phyloP scores from a whole-genome alignment of 768 basidiomycete genomes.

The Auricularia sp. region DNA sequence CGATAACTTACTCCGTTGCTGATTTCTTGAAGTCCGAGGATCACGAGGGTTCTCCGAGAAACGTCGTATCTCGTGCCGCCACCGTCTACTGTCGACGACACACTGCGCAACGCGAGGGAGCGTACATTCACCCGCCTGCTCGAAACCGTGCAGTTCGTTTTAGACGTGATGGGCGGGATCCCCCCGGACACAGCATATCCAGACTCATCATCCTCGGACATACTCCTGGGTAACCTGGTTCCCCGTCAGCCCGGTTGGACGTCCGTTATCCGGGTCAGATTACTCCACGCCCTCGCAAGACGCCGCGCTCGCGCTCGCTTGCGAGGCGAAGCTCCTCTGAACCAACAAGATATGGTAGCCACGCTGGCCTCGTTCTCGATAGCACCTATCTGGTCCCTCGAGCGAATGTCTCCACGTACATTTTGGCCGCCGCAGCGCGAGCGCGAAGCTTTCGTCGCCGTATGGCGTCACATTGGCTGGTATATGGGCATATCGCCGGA shows the following conservation, averaged over 20 bases:
- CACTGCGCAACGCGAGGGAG: no score
- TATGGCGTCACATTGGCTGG: not conserved
- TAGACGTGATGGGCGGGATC: slow-evolving; percentile 6
- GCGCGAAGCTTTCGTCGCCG: not conserved
- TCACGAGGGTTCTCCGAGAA: slow-evolving; percentile 23
- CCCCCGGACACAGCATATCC: not conserved
- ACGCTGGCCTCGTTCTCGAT: slow-evolving; percentile 16
- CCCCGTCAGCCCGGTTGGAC: not conserved
- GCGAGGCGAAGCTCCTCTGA: slow-evolving; percentile 16
- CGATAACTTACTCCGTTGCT: not conserved
- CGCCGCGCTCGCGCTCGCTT: not conserved
- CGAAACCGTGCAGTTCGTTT: slow-evolving; percentile 6
- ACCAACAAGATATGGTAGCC: slow-evolving; percentile 17
- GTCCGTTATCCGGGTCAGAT: not conserved
- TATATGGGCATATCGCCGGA: not conserved
- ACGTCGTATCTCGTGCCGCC: slow-evolving; percentile 26
- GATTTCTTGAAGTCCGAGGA: slow-evolving; percentile 19
- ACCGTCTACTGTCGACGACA: no score
- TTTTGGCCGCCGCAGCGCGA: not conserved
- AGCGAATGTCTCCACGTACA: not conserved
- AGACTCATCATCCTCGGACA: not conserved
- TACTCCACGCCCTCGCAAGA: not conserved
- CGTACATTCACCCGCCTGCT: not conserved
- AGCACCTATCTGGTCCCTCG: slow-evolving; percentile 10
- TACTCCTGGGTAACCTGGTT: not conserved